Percentiles rank a stretch among this genome's conserved stretches.
Conservation (phyloP, 75 land plant genomes). For the Pseudotsuga menziesii region DNA sequence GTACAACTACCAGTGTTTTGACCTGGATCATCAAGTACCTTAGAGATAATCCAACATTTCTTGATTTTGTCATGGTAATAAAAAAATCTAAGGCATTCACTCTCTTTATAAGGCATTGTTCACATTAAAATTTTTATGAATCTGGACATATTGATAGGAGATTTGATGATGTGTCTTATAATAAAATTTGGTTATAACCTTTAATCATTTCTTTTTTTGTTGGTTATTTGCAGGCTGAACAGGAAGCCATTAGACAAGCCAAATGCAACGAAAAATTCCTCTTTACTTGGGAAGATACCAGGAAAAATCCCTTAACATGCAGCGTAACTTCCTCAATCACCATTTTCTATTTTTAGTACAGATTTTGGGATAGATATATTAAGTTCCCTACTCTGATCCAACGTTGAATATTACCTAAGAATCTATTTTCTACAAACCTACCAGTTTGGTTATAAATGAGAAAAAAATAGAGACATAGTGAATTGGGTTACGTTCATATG, state of each 20-base stretch:
- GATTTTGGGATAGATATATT: not conserved
- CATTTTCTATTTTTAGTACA: not conserved
- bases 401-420: no score
- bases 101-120: not conserved
- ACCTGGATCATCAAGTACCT: constrained; percentile 88
- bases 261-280: constrained; percentile 24
- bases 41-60: constrained; percentile 44
- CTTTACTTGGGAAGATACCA: constrained; percentile 76
- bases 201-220: not conserved
- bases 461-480: not conserved
- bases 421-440: not conserved
- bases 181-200: not conserved
- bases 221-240: constrained; percentile 54
- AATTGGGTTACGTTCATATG: not conserved
- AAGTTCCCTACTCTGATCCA: not conserved
- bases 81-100: not conserved
- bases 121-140: not conserved
- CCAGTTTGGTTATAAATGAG: not conserved
- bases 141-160: not conserved
- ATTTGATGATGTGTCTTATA: not conserved
- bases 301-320: constrained; percentile 67
- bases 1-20: constrained; percentile 85
- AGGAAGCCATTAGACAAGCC: constrained; percentile 51
- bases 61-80: constrained; percentile 59
- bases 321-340: constrained; percentile 28